phyloP scores from a whole-genome alignment of 257 asterid species.

The Eucommia ulmoides region DNA sequence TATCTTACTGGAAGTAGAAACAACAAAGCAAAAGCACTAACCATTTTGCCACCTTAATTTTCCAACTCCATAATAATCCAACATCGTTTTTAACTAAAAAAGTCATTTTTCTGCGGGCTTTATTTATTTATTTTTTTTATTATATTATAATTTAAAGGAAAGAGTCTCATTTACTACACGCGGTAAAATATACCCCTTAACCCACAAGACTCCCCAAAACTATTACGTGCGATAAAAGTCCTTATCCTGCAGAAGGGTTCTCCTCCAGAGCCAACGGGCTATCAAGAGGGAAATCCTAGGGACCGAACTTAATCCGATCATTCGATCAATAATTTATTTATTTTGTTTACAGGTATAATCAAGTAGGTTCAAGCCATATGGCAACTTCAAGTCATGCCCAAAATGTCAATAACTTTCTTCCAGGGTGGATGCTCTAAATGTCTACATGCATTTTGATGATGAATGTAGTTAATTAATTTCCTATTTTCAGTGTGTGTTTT shows the following conservation, averaged over 20 bases:
- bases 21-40: no score
- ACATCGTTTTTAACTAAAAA: no score
- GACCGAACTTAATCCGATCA: background rate
- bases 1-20: no score
- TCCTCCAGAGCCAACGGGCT: background rate
- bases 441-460: constrained; percentile 1
- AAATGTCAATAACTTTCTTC: constrained; percentile 51
- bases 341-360: constrained; percentile 36
- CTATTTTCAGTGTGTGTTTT: no score
- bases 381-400: constrained; percentile 48
- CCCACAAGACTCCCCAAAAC: no score
- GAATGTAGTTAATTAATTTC: constrained; percentile 4
- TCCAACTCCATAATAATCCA: no score
- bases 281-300: no score
- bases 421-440: constrained; percentile 87
- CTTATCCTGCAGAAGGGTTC: background rate
- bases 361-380: constrained; percentile 57
- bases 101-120: no score
- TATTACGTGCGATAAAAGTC: background rate
- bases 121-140: background rate
- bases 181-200: no score
- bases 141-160: background rate
- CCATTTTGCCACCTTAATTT: no score
- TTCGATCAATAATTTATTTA: background rate
- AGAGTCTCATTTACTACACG: no score